Evolutionary conservation across 148 eudicot genomes (phyloP).

Genomic region (Vaccinium darrowii): DNA sequence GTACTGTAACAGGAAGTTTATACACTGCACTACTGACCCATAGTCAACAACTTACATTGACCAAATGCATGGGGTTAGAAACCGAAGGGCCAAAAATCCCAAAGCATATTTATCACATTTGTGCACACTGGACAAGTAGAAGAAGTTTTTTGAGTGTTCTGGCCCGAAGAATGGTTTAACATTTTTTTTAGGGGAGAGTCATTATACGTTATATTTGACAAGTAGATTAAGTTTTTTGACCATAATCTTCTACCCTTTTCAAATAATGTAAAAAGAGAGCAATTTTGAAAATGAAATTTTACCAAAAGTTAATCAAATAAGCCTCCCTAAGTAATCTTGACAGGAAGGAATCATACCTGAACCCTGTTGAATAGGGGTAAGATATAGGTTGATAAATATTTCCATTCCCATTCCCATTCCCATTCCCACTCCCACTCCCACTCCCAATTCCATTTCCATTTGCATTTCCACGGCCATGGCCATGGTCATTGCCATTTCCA

Average conservation of each 20-base stretch:
- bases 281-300: background rate
- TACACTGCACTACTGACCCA: background rate
- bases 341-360: conserved; percentile 43
- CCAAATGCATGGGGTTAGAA: background rate
- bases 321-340: background rate
- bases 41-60: background rate
- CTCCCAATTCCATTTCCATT: background rate
- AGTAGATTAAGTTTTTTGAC: background rate
- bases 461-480: background rate
- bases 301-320: conserved; percentile 5
- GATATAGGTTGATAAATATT: conserved; percentile 49
- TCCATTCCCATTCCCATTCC: conserved; percentile 16
- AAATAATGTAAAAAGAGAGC: background rate
- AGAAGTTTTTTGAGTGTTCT: background rate
- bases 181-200: too few relatives aligned
- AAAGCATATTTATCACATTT: background rate
- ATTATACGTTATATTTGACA: too few relatives aligned
- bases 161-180: too few relatives aligned
- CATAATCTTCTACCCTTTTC: background rate
- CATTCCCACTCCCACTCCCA: background rate
- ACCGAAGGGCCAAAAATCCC: background rate
- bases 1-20: conserved; percentile 6
- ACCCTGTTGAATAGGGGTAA: conserved; percentile 54
- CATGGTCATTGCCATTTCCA: background rate
- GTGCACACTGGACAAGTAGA: background rate